phyloP scores from a whole-genome alignment of 495 filamentous ascomycete species.

The Penicillium arizonense region DNA sequence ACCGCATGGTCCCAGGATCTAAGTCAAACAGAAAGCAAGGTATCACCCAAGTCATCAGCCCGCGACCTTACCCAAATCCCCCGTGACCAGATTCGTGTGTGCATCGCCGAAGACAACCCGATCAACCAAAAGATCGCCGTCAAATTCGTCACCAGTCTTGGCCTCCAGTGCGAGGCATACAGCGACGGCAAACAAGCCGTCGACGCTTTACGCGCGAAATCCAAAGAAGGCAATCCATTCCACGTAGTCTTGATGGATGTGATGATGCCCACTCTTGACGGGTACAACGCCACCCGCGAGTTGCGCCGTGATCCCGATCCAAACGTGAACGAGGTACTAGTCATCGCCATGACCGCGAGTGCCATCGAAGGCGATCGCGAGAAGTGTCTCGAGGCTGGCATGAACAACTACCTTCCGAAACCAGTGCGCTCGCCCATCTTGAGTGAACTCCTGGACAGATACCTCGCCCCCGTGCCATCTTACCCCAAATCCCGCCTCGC shows the following conservation, averaged over 20 bases:
- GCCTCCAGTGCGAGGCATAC: constrained; percentile 79
- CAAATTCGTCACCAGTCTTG: constrained; percentile 80
- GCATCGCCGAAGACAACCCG: constrained; percentile 88
- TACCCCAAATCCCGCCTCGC: constrained; percentile 39
- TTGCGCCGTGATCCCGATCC: constrained; percentile 73
- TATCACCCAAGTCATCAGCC: constrained; percentile 27
- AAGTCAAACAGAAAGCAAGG: constrained; percentile 25
- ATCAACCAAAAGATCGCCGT: constrained; percentile 93
- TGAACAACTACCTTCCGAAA: constrained; percentile 96
- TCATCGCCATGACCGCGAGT: constrained; percentile 92
- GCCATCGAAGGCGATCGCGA: constrained; percentile 91
- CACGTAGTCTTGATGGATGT: constrained; percentile 89
- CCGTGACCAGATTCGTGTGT: constrained; percentile 74
- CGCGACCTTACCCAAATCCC: constrained; percentile 68
- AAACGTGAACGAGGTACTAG: constrained; percentile 69
- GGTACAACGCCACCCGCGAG: constrained; percentile 86
- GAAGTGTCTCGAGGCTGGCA: constrained; percentile 86
- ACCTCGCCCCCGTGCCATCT: constrained; percentile 54
- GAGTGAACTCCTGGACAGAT: constrained; percentile 72
- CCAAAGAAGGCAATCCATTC: constrained; percentile 64
- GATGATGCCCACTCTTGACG: constrained; percentile 91
- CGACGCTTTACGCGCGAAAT: constrained; percentile 73
- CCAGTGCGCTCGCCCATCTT: constrained; percentile 75
- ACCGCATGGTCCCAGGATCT: constrained; percentile 54
- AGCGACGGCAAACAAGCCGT: constrained; percentile 84